phyloP scores from a whole-genome alignment of 2,329 filamentous ascomycete genomes.

The Chaetomium olivaceum region DNA sequence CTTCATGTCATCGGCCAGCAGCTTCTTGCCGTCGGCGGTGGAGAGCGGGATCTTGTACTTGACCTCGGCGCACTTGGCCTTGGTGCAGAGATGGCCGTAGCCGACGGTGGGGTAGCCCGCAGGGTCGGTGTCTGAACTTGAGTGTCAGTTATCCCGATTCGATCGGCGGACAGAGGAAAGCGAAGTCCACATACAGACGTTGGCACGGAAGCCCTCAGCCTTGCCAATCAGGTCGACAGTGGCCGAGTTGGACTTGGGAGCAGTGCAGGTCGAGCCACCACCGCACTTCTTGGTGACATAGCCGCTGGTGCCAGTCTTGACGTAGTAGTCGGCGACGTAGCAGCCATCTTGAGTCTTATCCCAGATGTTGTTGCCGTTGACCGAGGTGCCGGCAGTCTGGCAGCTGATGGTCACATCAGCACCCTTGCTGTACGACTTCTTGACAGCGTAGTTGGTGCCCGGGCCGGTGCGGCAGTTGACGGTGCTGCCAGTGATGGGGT shows the following conservation, averaged over 20 bases:
- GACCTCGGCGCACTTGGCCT: conserved; percentile 47
- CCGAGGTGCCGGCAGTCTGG: conserved; percentile 22
- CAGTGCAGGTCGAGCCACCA: conserved; percentile 6
- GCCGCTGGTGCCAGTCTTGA: conserved; percentile 25
- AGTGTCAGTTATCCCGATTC: not conserved
- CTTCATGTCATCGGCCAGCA: conserved; percentile 45
- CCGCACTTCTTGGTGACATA: conserved; percentile 21
- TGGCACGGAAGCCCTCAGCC: conserved; percentile 24
- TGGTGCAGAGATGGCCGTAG: conserved; percentile 51
- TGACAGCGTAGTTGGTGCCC: conserved; percentile 21
- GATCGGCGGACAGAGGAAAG: not conserved
- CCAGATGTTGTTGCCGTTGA: conserved; percentile 30
- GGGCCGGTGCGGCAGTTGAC: conserved; percentile 28
- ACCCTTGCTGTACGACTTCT: conserved; percentile 21
- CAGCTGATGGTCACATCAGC: conserved; percentile 24
- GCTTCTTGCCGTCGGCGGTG: conserved; percentile 41
- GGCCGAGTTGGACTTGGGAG: conserved; percentile 26
- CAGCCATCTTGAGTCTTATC: conserved; percentile 30
- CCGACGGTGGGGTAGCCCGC: conserved; percentile 51
- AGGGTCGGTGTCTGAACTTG: conserved; percentile 41
- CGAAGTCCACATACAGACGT: conserved; percentile 21
- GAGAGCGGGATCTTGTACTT: conserved; percentile 49
- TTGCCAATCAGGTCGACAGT: conserved; percentile 26
- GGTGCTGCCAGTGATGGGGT: conserved; percentile 20
- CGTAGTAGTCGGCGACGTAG: conserved; percentile 30